phyloP scores from a whole-genome alignment of 805 yeast genomes.

The Huiozyma sinensis region DNA sequence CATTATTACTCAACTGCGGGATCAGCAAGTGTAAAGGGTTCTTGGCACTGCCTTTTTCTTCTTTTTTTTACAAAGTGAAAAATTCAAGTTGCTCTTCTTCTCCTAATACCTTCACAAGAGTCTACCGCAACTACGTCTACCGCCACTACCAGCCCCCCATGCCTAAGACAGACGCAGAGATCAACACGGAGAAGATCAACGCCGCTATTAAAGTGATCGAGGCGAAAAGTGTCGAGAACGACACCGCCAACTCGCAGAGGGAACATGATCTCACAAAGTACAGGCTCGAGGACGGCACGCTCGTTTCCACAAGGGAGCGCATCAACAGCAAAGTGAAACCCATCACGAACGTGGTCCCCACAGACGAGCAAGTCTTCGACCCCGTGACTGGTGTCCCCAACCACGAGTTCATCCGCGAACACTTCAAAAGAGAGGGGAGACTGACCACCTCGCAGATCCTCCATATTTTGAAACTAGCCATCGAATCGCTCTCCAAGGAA shows the following conservation, averaged over 20 bases:
- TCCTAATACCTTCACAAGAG: background rate
- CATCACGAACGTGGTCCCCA: constrained; percentile 56
- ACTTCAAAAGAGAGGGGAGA: constrained; percentile 74
- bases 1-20: no score
- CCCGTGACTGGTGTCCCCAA: constrained; percentile 56
- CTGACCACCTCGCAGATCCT: constrained; percentile 60
- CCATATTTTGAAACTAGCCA: constrained; percentile 54
- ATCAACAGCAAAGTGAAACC: constrained; percentile 46
- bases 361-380: constrained; percentile 55
- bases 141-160: background rate
- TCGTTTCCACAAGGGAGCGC: constrained; percentile 40
- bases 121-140: background rate
- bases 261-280: constrained; percentile 30
- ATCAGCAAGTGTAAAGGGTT: no score
- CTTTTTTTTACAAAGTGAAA: no score
- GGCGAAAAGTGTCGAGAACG: constrained; percentile 27
- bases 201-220: constrained; percentile 55
- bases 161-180: constrained; percentile 26
- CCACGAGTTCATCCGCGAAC: constrained; percentile 57
- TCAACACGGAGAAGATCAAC: constrained; percentile 46
- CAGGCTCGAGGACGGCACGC: constrained; percentile 41
- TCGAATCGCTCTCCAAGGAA: constrained; percentile 51
- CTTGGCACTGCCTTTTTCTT: background rate
- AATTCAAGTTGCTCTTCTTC: background rate
- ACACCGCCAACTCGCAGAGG: background rate